Base-by-base conservation (phyloP, 2,329 filamentous ascomycete genomes). In the Cercospora berteroae region DNA sequence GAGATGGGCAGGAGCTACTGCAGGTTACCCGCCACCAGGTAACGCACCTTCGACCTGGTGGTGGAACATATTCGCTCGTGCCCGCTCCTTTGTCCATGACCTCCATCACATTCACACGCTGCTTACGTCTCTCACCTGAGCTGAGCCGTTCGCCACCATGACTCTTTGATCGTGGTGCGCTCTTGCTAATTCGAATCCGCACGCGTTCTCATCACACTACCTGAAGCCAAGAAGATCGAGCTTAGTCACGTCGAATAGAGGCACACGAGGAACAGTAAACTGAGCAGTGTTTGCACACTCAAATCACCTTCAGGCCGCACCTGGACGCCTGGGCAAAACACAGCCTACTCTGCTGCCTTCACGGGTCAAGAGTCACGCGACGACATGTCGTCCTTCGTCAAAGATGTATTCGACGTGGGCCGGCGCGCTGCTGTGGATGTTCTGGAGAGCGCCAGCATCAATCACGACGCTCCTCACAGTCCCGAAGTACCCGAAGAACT, bases 401-500 rank as follows among this genome's bases (percentile, higher is more conserved):
- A 66, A 57, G 74, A 75, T 60, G 64, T 74, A 36, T 48, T 70
- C 42, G 73, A 74, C 60, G 72, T 75, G 44, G 72, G 71, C 60
- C 74, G 74, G 31, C 73, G 75, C 12, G 69, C 71, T 56, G 67
- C 71, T 25, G 75, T 76, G 44, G 73, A 76, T 55, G 65, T 69
- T 23, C 65, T 76, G 20, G 66, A 73, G 64, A 71, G 69, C 52
- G 60, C 58, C n/a, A 64, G 64, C 39, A 76, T 77, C 66, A 71
- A 74, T 8, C 65, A 73, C 44, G 72, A 73, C 63, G 69, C 75
- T 2, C 76, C 74, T 9, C 74, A 70, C 60, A 77, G 75, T 0
- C 76, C 77, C 1, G 74, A 77, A 52, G 73, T 79, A 10, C 72
- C 75, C 1, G 74, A 75, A 58, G 74, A 77, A 12, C 70, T 78